Conservation (phyloP, 495 filamentous ascomycete genomes). For the Lasiosphaeriaceae sp. region DNA sequence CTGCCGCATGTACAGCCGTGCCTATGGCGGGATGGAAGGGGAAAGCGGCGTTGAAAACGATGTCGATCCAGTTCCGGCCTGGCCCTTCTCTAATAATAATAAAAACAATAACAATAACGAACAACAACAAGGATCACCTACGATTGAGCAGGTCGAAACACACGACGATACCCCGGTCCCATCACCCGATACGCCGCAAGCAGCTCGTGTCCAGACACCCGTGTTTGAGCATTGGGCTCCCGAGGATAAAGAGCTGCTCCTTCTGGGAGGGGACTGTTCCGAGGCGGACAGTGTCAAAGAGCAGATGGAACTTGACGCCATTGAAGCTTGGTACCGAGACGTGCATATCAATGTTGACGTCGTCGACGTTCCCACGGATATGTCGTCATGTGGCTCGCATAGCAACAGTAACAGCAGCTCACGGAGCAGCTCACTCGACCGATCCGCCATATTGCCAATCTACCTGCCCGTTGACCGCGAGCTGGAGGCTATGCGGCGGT, state of each 20-base stretch:
- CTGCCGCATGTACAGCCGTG: slow-evolving; percentile 53
- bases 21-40: slow-evolving; percentile 43
- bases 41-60: slow-evolving; percentile 25
- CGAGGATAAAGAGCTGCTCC: slow-evolving; percentile 14
- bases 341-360: slow-evolving; percentile 16
- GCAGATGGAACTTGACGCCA: slow-evolving; percentile 22
- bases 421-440: slow-evolving; percentile 8
- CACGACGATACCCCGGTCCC: neutral
- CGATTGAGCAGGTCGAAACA: neutral
- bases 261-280: neutral
- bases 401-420: slow-evolving; percentile 5
- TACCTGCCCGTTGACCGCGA: neutral
- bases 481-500: slow-evolving; percentile 13
- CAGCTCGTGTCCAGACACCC: neutral
- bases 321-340: slow-evolving; percentile 32
- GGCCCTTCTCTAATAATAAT: slow-evolving; percentile 12
- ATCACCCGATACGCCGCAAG: neutral
- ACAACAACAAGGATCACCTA: neutral
- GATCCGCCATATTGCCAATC: neutral
- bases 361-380: neutral
- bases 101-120: neutral
- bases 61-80: slow-evolving; percentile 11
- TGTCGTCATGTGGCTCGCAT: slow-evolving; percentile 1
- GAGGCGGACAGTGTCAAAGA: neutral
- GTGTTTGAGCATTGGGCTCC: neutral